phyloP scores from a whole-genome alignment of 805 yeast genomes.

The Starmera dryadoides region DNA sequence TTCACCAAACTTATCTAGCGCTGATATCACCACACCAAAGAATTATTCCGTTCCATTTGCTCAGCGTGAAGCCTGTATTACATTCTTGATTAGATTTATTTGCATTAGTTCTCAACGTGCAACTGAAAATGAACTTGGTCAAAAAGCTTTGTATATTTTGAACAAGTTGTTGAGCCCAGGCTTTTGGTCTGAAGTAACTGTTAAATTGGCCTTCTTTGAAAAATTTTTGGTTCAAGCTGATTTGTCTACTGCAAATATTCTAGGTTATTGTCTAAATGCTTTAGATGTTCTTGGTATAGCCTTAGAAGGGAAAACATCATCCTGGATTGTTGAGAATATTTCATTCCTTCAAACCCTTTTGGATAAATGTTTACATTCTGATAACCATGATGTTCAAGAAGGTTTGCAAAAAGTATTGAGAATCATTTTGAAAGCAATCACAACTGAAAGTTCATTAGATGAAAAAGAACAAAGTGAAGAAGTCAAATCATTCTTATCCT shows the following conservation, averaged over 20 bases:
- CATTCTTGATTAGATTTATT: slow-evolving; percentile 79
- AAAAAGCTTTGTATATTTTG: slow-evolving; percentile 71
- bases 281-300: slow-evolving; percentile 83
- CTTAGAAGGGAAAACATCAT: slow-evolving; percentile 64
- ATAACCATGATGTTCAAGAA: slow-evolving; percentile 82
- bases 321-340: slow-evolving; percentile 74
- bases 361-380: slow-evolving; percentile 75
- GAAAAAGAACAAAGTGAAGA: slow-evolving; percentile 56
- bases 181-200: slow-evolving; percentile 86
- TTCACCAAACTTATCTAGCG: slow-evolving; percentile 15
- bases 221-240: slow-evolving; percentile 78
- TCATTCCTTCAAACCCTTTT: slow-evolving; percentile 63
- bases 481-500: slow-evolving; percentile 50
- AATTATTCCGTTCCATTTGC: slow-evolving; percentile 61
- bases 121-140: slow-evolving; percentile 75
- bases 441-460: slow-evolving; percentile 33
- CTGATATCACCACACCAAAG: slow-evolving; percentile 39
- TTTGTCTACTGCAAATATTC: slow-evolving; percentile 53
- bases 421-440: slow-evolving; percentile 62
- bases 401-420: slow-evolving; percentile 69
- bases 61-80: slow-evolving; percentile 84
- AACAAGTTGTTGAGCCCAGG: slow-evolving; percentile 64
- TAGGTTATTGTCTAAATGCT: slow-evolving; percentile 84
- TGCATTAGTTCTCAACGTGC: slow-evolving; percentile 83
- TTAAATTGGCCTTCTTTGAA: slow-evolving; percentile 82